A percentile compares a stretch with the other conserved stretches of the same genome.
Evolutionary conservation across 352 stramenopile species (phyloP).

Genomic region (Lagenidium giganteum): DNA sequence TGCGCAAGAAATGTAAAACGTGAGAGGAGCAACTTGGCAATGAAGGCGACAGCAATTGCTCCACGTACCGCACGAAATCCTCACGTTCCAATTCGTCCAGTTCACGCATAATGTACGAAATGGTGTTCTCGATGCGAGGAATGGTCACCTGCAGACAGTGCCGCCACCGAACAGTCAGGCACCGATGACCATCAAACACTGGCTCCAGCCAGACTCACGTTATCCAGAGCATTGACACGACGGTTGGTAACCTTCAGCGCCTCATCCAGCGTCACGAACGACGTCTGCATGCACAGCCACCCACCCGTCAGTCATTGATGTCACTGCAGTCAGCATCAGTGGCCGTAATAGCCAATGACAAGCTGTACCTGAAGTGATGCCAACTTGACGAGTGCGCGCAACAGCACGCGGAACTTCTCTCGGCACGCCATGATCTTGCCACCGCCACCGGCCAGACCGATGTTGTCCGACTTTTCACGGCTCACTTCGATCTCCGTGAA

Average conservation of each 20-base stretch:
- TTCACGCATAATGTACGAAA: constrained; percentile 97
- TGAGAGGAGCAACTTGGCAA: not conserved
- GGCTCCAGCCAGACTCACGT: constrained; percentile 35
- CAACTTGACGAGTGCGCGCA: constrained; percentile 85
- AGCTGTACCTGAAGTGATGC: constrained; percentile 69
- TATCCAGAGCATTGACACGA: constrained; percentile 99
- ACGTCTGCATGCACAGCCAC: constrained; percentile 91
- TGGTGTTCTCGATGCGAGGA: constrained; percentile 95
- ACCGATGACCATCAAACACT: not conserved
- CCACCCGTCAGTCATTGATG: constrained; percentile 56
- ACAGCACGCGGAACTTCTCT: constrained; percentile 82
- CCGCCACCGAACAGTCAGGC: not conserved
- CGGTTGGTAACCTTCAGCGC: constrained; percentile 98
- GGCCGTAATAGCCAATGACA: not conserved
- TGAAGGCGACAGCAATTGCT: no score
- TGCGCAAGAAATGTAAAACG: not conserved
- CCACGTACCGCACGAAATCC: constrained; percentile 81
- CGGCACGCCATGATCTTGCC: constrained; percentile 96
- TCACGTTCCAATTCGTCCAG: constrained; percentile 99
- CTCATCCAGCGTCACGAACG: constrained; percentile 98
- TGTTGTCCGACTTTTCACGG: constrained; percentile 92
- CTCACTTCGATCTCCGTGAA: constrained; percentile 97
- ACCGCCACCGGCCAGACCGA: constrained; percentile 95
- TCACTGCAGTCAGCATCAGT: no score
- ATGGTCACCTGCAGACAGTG: constrained; percentile 90